phyloP scores from a whole-genome alignment of 352 stramenopile genomes.

The Aphanomyces invadans region DNA sequence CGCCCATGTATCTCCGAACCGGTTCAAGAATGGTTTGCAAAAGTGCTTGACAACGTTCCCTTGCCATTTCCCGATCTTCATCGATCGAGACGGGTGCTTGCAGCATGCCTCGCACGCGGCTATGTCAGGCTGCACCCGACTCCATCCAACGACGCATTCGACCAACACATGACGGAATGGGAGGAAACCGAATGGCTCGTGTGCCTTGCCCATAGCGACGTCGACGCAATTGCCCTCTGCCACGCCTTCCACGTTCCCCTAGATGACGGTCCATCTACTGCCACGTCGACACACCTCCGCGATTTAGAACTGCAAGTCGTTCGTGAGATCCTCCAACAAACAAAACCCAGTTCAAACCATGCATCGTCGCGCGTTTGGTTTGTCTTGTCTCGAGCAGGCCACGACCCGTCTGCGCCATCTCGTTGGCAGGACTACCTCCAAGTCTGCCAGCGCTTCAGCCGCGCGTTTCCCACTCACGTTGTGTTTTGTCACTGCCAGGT shows the following conservation, averaged over 20 bases:
- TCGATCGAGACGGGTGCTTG: neutral
- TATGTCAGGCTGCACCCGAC: neutral
- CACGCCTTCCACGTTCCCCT: neutral
- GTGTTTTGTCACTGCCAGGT: slow-evolving; percentile 3
- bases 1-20: neutral
- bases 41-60: neutral
- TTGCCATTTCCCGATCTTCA: neutral
- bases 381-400: no score
- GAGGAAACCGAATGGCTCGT: slow-evolving; percentile 1
- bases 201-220: neutral
- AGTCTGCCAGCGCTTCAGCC: neutral
- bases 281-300: neutral
- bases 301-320: neutral
- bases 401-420: neutral
- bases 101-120: neutral
- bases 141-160: neutral
- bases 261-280: neutral
- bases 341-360: neutral
- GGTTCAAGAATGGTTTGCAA: neutral
- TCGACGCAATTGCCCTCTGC: neutral
- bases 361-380: no score
- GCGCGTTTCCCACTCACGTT: neutral
- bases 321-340: neutral
- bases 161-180: neutral
- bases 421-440: neutral